Percentiles rank a stretch among this genome's conserved stretches.
phyloP scores from a whole-genome alignment of 352 stramenopile genomes.

The Elongisporangium anandrum region DNA sequence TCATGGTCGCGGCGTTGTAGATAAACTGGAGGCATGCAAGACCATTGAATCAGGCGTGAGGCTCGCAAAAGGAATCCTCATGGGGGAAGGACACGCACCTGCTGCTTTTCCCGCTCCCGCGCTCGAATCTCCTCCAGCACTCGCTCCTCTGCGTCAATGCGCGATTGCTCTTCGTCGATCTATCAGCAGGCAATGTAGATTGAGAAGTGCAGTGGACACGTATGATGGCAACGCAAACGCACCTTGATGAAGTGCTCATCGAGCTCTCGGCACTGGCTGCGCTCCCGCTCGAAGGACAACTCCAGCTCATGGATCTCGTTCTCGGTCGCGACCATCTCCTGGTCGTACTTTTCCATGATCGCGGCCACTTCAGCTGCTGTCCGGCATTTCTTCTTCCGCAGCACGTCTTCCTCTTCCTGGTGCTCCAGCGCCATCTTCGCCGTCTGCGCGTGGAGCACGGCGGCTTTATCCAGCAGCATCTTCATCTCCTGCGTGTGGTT shows the following conservation, averaged over 20 bases:
- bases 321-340: constrained; percentile 64
- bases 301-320: constrained; percentile 46
- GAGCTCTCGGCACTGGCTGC: constrained; percentile 57
- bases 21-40: constrained; percentile 41
- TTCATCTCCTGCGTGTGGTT: constrained; percentile 81
- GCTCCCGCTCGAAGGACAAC: constrained; percentile 37
- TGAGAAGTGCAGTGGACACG: not conserved
- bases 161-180: constrained; percentile 83
- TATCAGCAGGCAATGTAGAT: constrained; percentile 8
- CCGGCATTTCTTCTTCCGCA: constrained; percentile 84
- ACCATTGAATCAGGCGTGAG: no score
- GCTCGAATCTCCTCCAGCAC: constrained; percentile 67
- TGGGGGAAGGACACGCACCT: constrained; percentile 26
- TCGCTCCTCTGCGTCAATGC: constrained; percentile 77
- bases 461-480: constrained; percentile 47
- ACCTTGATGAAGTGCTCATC: constrained; percentile 85
- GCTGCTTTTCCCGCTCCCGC: constrained; percentile 67
- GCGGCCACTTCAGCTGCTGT: constrained; percentile 61
- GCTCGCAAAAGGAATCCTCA: no score
- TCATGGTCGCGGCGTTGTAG: constrained; percentile 58
- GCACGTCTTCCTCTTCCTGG: constrained; percentile 70
- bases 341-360: constrained; percentile 77
- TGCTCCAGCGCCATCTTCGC: constrained; percentile 77
- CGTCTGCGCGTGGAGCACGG: constrained; percentile 45
- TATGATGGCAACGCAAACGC: not conserved